These are phyloP conservation scores for Suhomyces panamericanus DNA, from an alignment of 1,139 yeast species.

Conservation along the genomic window DNA sequence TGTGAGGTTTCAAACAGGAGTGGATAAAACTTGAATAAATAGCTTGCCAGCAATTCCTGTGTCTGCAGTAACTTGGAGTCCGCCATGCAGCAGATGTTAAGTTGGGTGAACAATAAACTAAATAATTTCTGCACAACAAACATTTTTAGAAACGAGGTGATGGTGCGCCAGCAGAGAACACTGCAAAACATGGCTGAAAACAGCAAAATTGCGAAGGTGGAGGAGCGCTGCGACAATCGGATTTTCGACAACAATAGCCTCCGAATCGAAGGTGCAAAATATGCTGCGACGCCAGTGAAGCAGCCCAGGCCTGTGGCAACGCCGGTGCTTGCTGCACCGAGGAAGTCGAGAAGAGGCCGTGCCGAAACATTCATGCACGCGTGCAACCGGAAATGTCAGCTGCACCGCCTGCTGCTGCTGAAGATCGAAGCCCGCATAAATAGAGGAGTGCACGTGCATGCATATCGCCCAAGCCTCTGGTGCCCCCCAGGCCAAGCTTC, in stretches of 20 bases:
- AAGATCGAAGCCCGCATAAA: slow-evolving; percentile 1
- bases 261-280: not conserved
- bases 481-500: not conserved
- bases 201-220: not conserved
- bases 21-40: too few relatives aligned
- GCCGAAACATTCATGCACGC: not conserved
- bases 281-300: too few relatives aligned
- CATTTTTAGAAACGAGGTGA: slow-evolving; percentile 2
- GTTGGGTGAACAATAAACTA: slow-evolving; percentile 2
- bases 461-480: not conserved
- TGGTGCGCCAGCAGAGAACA: slow-evolving; percentile 2
- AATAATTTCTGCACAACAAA: slow-evolving; percentile 1
- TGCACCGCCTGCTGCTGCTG: not conserved
- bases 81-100: not conserved
- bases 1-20: not conserved
- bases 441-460: slow-evolving; percentile 2
- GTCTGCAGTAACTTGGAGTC: slow-evolving; percentile 1
- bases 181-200: slow-evolving; percentile 1
- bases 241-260: not conserved
- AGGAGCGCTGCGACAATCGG: not conserved
- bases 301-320: too few relatives aligned
- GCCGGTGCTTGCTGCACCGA: too few relatives aligned
- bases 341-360: too few relatives aligned
- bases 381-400: slow-evolving; percentile 1
- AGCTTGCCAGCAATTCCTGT: not conserved